phyloP scores from a whole-genome alignment of 306 rosid genomes.

The Vicia villosa region DNA sequence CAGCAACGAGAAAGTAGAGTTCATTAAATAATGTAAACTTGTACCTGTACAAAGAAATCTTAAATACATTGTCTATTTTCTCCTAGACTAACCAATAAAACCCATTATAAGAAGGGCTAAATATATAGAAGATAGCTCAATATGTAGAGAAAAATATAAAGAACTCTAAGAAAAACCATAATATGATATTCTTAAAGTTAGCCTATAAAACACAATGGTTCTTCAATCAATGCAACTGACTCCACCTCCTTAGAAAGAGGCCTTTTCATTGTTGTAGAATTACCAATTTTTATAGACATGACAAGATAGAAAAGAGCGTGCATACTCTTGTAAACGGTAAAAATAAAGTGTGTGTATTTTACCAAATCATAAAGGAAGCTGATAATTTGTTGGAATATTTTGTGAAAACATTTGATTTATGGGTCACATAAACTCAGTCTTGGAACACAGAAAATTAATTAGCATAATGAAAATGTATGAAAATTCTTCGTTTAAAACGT shows the following conservation, averaged over 20 bases:
- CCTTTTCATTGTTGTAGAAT: conserved; percentile 3
- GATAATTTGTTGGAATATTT: conserved; percentile 1
- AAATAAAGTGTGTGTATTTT: conserved; percentile 10
- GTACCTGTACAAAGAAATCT: conserved; percentile 68
- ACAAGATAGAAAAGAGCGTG: conserved; percentile 7
- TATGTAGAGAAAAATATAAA: conserved; percentile 18
- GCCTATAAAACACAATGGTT: conserved; percentile 1
- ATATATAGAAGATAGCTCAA: conserved; percentile 2
- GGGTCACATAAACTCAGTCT: neutral
- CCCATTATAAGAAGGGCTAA: neutral
- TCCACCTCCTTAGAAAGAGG: conserved; percentile 1
- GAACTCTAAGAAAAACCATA: conserved; percentile 14
- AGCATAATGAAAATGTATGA: neutral
- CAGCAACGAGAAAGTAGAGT: conserved; percentile 97
- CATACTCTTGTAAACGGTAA: neutral
- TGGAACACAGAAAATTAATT: conserved; percentile 1
- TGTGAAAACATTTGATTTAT: conserved; percentile 14
- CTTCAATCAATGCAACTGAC: neutral
- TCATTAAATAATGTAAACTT: conserved; percentile 93
- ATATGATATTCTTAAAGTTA: neutral
- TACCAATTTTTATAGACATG: neutral
- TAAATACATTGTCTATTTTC: conserved; percentile 14
- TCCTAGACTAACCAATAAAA: conserved; percentile 5
- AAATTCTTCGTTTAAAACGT: conserved; percentile 3
- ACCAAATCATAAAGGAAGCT: neutral